Conservation (phyloP, 164 flowering plant species). For the Magnolia officinalis region DNA sequence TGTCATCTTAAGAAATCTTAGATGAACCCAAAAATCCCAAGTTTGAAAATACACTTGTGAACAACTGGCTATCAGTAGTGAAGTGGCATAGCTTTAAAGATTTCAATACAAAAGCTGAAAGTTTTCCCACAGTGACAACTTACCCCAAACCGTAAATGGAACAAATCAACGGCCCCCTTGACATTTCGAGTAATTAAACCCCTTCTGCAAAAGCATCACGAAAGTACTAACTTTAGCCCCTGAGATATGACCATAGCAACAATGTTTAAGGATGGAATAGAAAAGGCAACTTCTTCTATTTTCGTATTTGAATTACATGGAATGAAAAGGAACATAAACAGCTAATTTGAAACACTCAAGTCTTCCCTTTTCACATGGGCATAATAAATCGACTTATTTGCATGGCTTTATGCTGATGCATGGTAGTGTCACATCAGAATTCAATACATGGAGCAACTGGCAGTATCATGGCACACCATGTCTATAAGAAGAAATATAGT, state of each 20-base stretch:
- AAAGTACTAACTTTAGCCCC: not conserved
- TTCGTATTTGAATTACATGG: no score
- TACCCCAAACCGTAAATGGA: conserved; percentile 82
- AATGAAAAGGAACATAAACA: no score
- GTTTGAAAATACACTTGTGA: not conserved
- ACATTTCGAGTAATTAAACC: conserved; percentile 93
- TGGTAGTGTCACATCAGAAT: no score
- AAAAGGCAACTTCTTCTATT: not conserved
- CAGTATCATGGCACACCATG: no score
- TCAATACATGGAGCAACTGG: no score
- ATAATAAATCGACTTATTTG: no score
- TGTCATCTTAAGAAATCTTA: not conserved
- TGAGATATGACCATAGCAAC: not conserved
- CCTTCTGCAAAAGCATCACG: conserved; percentile 45
- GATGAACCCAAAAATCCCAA: not conserved
- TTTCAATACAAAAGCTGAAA: not conserved
- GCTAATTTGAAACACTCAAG: no score
- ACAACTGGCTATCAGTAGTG: not conserved
- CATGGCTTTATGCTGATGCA: no score
- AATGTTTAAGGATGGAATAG: not conserved
- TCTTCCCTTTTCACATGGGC: no score
- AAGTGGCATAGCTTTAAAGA: not conserved
- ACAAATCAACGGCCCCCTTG: conserved; percentile 77
- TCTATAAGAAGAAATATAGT: no score
- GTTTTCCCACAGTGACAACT: conserved; percentile 3